Evolutionary conservation across 225 moss, liverwort and hornwort species (phyloP).

Genomic region (Asterella californica): DNA sequence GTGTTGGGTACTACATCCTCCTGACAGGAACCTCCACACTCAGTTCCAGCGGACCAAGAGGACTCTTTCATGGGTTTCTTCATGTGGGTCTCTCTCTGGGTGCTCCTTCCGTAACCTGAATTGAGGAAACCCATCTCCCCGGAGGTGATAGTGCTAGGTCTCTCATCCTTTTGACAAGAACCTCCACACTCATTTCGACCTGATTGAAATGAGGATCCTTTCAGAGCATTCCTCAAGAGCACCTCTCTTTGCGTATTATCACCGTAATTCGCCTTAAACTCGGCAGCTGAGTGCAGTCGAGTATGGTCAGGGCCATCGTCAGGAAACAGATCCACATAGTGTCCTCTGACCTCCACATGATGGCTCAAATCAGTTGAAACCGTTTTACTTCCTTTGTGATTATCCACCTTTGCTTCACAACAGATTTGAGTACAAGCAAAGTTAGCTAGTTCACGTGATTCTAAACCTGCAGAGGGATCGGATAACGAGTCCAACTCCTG

Average conservation of each 20-base stretch:
- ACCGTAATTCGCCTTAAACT: not conserved
- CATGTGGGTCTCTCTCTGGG: too few species aligned
- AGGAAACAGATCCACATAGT: not conserved
- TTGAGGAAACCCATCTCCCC: too few species aligned
- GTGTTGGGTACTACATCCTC: too few species aligned
- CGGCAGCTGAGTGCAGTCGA: not conserved
- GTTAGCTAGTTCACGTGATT: not conserved
- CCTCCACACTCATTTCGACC: slow-evolving; percentile 12
- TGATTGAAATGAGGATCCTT: slow-evolving; percentile 1
- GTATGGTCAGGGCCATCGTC: not conserved
- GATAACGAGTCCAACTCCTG: not conserved
- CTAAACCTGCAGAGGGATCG: slow-evolving; percentile 1
- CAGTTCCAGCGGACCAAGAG: too few species aligned
- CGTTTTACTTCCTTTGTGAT: not conserved
- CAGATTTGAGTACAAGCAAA: not conserved
- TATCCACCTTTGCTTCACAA: not conserved
- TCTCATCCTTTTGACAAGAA: slow-evolving; percentile 1
- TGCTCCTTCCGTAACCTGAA: too few species aligned
- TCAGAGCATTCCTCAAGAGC: not conserved
- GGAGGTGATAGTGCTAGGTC: slow-evolving; percentile 13
- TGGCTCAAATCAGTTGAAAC: not conserved
- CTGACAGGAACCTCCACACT: too few species aligned
- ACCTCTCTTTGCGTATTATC: not conserved
- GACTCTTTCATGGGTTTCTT: too few species aligned
- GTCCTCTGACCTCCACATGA: not conserved